Evolutionary conservation across 495 filamentous ascomycete species (phyloP).

Genomic region (Lasiosphaeriaceae sp.): DNA sequence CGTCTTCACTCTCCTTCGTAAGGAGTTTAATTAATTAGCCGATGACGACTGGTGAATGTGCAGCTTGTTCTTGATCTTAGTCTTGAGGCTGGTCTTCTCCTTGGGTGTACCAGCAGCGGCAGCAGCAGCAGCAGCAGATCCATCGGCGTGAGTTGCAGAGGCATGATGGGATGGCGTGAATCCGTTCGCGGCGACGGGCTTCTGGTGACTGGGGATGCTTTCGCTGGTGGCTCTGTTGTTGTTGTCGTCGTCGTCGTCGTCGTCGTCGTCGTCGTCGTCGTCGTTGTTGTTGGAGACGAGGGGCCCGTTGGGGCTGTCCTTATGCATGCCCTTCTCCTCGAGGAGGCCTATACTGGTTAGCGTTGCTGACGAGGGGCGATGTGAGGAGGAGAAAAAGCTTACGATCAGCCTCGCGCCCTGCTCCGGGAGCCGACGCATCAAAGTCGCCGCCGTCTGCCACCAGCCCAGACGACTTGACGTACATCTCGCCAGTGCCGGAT

Average conservation of each 20-base stretch:
- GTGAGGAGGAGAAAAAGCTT: conserved; percentile 28
- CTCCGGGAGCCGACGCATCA: conserved; percentile 59
- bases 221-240: no score
- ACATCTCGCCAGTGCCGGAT: conserved; percentile 54
- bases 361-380: not conserved
- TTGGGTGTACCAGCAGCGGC: not conserved
- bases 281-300: not conserved
- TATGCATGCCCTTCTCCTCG: conserved; percentile 40
- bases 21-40: not conserved
- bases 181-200: no score
- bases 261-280: not conserved
- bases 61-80: conserved; percentile 39
- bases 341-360: conserved; percentile 30
- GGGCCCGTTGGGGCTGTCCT: conserved; percentile 1
- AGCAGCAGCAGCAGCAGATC: not conserved
- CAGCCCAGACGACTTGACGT: conserved; percentile 51
- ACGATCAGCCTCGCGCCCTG: conserved; percentile 63
- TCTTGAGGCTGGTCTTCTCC: conserved; percentile 32
- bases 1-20: no score
- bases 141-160: not conserved
- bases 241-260: no score
- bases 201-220: not conserved
- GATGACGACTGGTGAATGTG: conserved; percentile 16
- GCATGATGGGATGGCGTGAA: not conserved
- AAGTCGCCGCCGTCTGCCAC: conserved; percentile 63